Conservation (phyloP, 768 basidiomycete genomes). For the Xerocomellus chrysenteron region DNA sequence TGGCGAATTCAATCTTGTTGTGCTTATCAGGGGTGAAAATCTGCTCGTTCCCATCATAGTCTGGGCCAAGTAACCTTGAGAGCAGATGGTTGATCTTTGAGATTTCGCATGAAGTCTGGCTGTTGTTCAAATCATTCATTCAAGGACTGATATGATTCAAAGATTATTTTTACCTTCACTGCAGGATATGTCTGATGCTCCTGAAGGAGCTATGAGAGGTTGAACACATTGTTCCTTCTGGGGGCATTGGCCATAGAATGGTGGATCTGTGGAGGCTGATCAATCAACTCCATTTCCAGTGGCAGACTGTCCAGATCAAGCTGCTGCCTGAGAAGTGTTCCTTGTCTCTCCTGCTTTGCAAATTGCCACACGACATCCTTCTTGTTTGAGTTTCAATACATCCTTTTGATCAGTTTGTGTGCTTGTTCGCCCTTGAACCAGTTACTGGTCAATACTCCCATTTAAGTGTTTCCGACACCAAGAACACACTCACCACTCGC, state of each 20-base stretch:
- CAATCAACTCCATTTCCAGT: too few species aligned
- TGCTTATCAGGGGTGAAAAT: conserved; percentile 7
- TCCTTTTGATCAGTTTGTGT: conserved; percentile 21
- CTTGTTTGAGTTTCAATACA: conserved; percentile 27
- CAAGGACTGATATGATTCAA: background rate
- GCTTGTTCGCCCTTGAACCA: background rate
- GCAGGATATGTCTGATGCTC: conserved; percentile 14
- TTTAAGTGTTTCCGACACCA: too few species aligned
- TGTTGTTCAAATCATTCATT: background rate
- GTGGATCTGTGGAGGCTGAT: background rate
- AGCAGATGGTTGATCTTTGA: background rate
- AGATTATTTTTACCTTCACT: background rate
- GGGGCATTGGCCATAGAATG: background rate
- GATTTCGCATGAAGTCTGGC: background rate
- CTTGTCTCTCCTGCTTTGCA: conserved; percentile 11
- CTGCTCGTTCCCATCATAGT: conserved; percentile 5
- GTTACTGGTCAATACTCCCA: too few species aligned
- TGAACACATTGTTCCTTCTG: background rate
- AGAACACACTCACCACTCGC: too few species aligned
- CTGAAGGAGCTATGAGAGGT: background rate
- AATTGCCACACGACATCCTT: background rate
- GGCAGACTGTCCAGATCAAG: background rate
- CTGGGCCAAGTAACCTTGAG: background rate
- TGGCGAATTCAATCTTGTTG: background rate
- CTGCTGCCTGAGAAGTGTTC: conserved; percentile 1